Conservation (phyloP, 805 yeast species). For the Dipodascopsis tothii region DNA sequence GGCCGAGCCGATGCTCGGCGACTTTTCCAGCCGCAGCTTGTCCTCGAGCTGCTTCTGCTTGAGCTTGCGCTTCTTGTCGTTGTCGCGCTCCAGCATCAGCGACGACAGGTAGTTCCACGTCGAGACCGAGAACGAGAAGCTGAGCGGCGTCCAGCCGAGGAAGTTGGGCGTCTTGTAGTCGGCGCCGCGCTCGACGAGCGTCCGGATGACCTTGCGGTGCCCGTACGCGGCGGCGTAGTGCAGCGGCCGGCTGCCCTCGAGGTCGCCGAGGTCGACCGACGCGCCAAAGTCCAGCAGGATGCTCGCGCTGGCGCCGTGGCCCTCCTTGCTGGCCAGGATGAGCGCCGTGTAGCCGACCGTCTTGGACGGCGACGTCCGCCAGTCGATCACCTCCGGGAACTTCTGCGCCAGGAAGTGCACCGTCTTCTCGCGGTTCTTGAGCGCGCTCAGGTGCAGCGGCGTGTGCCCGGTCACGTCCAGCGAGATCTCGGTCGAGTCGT, state of each 20-base stretch:
- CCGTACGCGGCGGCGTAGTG: conserved; percentile 77
- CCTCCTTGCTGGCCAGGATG: conserved; percentile 58
- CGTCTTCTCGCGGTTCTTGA: conserved; percentile 60
- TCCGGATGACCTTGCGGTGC: conserved; percentile 46
- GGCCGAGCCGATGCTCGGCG: not conserved
- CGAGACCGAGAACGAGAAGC: conserved; percentile 43
- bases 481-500: conserved; percentile 45
- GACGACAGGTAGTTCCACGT: conserved; percentile 5
- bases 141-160: conserved; percentile 60
- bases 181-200: conserved; percentile 45
- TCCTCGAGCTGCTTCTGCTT: conserved; percentile 3
- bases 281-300: conserved; percentile 69
- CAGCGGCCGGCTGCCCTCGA: conserved; percentile 70
- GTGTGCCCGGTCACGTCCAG: conserved; percentile 51
- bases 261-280: conserved; percentile 62
- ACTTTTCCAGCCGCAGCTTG: conserved; percentile 4
- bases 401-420: conserved; percentile 66
- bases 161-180: conserved; percentile 45
- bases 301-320: conserved; percentile 56
- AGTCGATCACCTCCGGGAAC: conserved; percentile 50
- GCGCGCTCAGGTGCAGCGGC: conserved; percentile 63
- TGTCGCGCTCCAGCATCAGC: conserved; percentile 11
- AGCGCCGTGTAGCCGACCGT: conserved; percentile 34
- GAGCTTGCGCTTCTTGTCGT: conserved; percentile 1
- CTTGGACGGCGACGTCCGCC: conserved; percentile 45